Conservation (phyloP, 805 yeast species). For the Zygosaccharomyces pseudorouxii region DNA sequence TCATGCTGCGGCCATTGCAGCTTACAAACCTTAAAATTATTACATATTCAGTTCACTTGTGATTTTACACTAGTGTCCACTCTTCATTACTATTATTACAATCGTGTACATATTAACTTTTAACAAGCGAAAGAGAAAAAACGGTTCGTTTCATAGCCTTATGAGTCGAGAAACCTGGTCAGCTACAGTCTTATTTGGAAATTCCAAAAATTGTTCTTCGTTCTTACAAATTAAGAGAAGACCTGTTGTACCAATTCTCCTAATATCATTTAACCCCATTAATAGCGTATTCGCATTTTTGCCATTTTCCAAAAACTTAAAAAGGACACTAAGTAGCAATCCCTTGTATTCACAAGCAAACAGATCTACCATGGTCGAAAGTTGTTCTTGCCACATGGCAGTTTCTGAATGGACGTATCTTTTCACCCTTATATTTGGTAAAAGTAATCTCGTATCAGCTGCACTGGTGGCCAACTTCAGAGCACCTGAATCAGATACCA, state of each 20-base stretch:
- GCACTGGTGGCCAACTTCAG: background rate
- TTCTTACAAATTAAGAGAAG: slow-evolving; percentile 14
- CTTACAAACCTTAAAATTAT: slow-evolving; percentile 27
- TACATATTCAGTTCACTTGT: background rate
- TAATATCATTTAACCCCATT: slow-evolving; percentile 17
- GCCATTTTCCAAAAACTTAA: background rate
- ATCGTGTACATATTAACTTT: background rate
- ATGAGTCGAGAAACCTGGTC: slow-evolving; percentile 25
- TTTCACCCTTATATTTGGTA: slow-evolving; percentile 25
- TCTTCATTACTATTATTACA: background rate
- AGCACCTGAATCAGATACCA: slow-evolving; percentile 7
- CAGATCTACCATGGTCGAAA: slow-evolving; percentile 20
- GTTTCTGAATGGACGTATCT: slow-evolving; percentile 17
- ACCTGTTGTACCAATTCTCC: slow-evolving; percentile 31
- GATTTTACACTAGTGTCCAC: background rate
- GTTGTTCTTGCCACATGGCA: slow-evolving; percentile 22
- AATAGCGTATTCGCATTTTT: slow-evolving; percentile 5
- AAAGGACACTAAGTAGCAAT: slow-evolving; percentile 16
- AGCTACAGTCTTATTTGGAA: slow-evolving; percentile 23
- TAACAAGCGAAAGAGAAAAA: background rate
- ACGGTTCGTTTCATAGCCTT: background rate
- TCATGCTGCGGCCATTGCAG: slow-evolving; percentile 67
- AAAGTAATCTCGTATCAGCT: slow-evolving; percentile 15
- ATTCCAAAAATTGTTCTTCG: slow-evolving; percentile 24
- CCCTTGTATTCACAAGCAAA: slow-evolving; percentile 22